Evolutionary conservation across 331 rosid species (phyloP), one percentile per base, ranked within the genome.

Genomic region (Stylosanthes scabra): DNA sequence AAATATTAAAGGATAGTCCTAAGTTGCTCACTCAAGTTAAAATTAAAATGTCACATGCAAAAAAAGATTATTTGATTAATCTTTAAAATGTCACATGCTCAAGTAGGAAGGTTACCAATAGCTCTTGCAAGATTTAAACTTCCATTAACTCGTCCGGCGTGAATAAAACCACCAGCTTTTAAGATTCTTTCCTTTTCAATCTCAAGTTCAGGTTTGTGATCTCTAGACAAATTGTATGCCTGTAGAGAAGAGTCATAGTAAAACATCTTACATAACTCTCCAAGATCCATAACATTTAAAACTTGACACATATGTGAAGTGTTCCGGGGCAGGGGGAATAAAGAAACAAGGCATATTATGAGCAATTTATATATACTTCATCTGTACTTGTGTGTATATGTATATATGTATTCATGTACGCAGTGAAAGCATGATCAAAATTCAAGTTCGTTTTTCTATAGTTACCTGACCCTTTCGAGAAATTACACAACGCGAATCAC

Each of bases 51-150:
- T 63, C 41, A 59, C 69, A 57, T 42, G 59, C 51, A n/a, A 50
- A 47, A 46, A 46, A 49, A 57, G 31, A 49, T 27, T 28, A 27
- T 59, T 13, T 34, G 54, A 55, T 14, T 67, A 51, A 52, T 54
- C 39, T 29, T 57, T 41, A 66, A 49, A 13, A 63, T 82, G 20
- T 63, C 41, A 59, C 69, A 57, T 42, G 59, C 51, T 0, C 25
- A 1, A 5, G 34, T 16, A 57, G 55, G 61, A 61, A 59, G 28
- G 9, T 79, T 68, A 89, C 97, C 99, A 80, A 94, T 94, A 78
- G 99, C 99, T 78, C 99, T 91, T 49, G 99, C 89, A 72, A 94
- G 97, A 87, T 91, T 91, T 83, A 94, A 80, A 83, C 96, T 91
- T 74, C 99, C 99, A 88, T 94, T 94, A 74, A 94, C 93, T 42